Base-by-base conservation (phyloP, 495 filamentous ascomycete species). In the Aspergillus indologenus region DNA sequence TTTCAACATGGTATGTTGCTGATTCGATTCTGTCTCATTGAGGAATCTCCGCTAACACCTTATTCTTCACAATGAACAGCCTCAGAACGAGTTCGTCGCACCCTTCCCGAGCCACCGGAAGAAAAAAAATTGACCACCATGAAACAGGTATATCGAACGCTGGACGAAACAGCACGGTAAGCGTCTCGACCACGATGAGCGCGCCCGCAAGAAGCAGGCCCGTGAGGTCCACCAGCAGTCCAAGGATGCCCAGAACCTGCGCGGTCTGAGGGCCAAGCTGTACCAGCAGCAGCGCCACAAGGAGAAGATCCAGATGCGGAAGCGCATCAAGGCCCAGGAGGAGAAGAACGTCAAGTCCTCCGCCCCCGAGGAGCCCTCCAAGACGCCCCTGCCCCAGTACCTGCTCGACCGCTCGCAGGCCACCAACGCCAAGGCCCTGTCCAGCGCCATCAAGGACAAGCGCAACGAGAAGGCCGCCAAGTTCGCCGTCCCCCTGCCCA, bases 231-330 rank as follows among this genome's bases (percentile, higher is more conserved):
- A 98, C 79, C 86, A 90, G 76, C 81, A 82, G 54, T 92, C 89
- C 48, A 78, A 92, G 64, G 84, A 96, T 75, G 90, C 94, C 17
- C 92, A 97, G 78, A 96, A 92, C 71, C 83, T 97, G 65, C 86
- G 86, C 60, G 94, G 95, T 61, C 83, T 97, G 65, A 81, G 91
- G 60, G 94, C 94, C 66, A 99, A 99, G 81, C 81, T 96, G 68
- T 89, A 96, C 80, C 88, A 91, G 72, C 89, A 96, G 81, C 89
- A 94, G 83, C 84, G 94, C 44, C 90, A 92, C 76, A 84, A 88
- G 67, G 90, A 98, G 78, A 99, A 99, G 87, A 98, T 99, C 72
- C 92, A 97, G 85, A 93, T 98, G 90, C 89, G 90, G 75, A 97
- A 98, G 84, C 81, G 86, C 66, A 96, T 98, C 83, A 89, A 88